phyloP scores from a whole-genome alignment of 495 filamentous ascomycete species.

The Trichoderma erinaceum region DNA sequence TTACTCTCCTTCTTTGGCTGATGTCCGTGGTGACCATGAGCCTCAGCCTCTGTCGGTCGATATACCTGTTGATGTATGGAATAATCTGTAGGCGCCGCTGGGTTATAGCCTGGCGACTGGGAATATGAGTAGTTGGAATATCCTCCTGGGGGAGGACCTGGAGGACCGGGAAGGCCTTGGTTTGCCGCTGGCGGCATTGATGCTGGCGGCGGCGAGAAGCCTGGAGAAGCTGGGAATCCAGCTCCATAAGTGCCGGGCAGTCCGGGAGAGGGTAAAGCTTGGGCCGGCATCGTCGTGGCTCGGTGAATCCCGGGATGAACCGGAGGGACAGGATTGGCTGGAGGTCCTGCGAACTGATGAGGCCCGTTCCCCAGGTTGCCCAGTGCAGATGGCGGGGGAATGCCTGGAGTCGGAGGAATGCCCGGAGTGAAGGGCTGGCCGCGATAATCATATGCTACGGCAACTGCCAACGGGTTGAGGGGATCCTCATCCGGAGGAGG shows the following conservation, averaged over 20 bases:
- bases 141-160: slow-evolving; percentile 37
- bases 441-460: slow-evolving; percentile 57
- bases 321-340: slow-evolving; percentile 27
- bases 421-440: slow-evolving; percentile 40
- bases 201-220: slow-evolving; percentile 26
- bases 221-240: slow-evolving; percentile 35
- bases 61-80: slow-evolving; percentile 72
- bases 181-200: slow-evolving; percentile 24
- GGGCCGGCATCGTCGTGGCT: slow-evolving; percentile 36
- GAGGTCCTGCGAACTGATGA: slow-evolving; percentile 28
- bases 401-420: slow-evolving; percentile 28
- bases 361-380: slow-evolving; percentile 37
- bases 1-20: slow-evolving; percentile 46
- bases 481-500: slow-evolving; percentile 67
- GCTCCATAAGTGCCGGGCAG: slow-evolving; percentile 33
- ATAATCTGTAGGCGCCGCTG: slow-evolving; percentile 46
- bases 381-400: slow-evolving; percentile 31
- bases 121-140: slow-evolving; percentile 55
- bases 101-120: slow-evolving; percentile 19
- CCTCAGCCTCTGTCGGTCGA: slow-evolving; percentile 62
- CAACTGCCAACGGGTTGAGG: slow-evolving; percentile 65
- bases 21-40: slow-evolving; percentile 27
- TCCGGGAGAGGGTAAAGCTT: slow-evolving; percentile 27
- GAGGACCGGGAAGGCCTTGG: slow-evolving; percentile 27
- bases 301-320: slow-evolving; percentile 36